These are phyloP conservation scores for Podospora bellae-mahoneyi DNA, from an alignment of 495 filamentous ascomycete genomes.

Conservation along the genomic window DNA sequence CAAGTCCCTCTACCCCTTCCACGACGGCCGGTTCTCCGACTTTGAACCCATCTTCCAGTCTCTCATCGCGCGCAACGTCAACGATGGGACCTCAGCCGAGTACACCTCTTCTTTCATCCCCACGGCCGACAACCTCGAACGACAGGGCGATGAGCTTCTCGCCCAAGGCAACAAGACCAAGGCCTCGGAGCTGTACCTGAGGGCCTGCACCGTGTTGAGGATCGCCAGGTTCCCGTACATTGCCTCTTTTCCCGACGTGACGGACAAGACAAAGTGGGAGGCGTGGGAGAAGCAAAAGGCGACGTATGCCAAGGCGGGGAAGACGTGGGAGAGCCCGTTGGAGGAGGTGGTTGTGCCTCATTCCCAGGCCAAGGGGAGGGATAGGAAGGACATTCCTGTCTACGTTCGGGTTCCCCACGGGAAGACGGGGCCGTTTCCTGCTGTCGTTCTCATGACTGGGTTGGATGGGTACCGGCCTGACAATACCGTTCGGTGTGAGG, in stretches of 20 bases:
- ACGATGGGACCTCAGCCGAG: conserved; percentile 59
- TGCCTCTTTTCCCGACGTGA: conserved; percentile 43
- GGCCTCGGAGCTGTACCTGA: conserved; percentile 63
- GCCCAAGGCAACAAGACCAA: conserved; percentile 42
- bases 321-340: conserved; percentile 52
- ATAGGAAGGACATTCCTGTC: conserved; percentile 59
- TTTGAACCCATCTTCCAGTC: conserved; percentile 68
- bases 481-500: conserved; percentile 66
- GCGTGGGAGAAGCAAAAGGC: conserved; percentile 69
- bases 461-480: conserved; percentile 78
- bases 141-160: conserved; percentile 46
- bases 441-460: conserved; percentile 69
- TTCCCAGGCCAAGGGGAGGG: conserved; percentile 38
- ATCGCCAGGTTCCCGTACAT: conserved; percentile 73
- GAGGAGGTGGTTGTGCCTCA: conserved; percentile 62
- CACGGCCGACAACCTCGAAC: conserved; percentile 52
- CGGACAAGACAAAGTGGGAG: conserved; percentile 48
- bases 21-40: conserved; percentile 66
- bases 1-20: conserved; percentile 73
- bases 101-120: conserved; percentile 65
- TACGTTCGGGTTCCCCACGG: conserved; percentile 58
- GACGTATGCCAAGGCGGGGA: conserved; percentile 58
- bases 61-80: conserved; percentile 57
- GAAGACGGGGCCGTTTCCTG: conserved; percentile 46
- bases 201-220: conserved; percentile 67